Evolutionary conservation across 2,329 filamentous ascomycete species (phyloP), one percentile per base, ranked within the genome.

Genomic region (Pseudocercospora pini-densiflorae): DNA sequence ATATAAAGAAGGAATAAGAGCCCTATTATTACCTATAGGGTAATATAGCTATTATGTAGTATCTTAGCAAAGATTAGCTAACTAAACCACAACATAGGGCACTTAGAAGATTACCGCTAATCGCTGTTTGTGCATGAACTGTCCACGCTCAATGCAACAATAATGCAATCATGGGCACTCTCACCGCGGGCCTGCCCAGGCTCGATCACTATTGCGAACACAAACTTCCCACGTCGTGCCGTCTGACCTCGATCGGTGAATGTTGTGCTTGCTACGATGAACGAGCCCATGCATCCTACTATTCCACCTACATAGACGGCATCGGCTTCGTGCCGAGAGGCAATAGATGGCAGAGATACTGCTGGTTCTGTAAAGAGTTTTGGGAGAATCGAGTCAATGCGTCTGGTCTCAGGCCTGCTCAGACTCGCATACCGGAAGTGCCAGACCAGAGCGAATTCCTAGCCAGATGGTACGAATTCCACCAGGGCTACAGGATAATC

Each of bases 291-390:
- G 76, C 80, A 3, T 71, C 77, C 1, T 77, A 79, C 0, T 85
- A 85, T 66, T 73, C 75, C 12, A 80, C 81, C 0, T 85, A 85
- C 70, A 79, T 85, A 45, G 83, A 84, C 62, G 83, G 83, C 21
- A 76, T 84, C n/a, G 83, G 83, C 9, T 82, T 82, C 51, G 82
- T 84, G 5, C 77, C 80, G 40, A 76, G 82, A 24, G 83, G 82
- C 2, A 82, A 79, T 5, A 70, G 83, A 45, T 84, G 83, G 82
- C 81, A 85, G 69, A 75, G 80, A 63, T 85, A 85, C 65, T 85
- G 83, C 68, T 84, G 82, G 82, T 83, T 81, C 69, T 85, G 83
- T 68, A 82, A 82, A 74, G 81, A 82, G 57, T 85, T 84, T 73
- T 85, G 83, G 83, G 78, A 77, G 59, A 81, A 83, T 61, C 71